Evolutionary conservation across 2,329 filamentous ascomycete genomes (phyloP).

Genomic region (Pestalotiopsis sp.): DNA sequence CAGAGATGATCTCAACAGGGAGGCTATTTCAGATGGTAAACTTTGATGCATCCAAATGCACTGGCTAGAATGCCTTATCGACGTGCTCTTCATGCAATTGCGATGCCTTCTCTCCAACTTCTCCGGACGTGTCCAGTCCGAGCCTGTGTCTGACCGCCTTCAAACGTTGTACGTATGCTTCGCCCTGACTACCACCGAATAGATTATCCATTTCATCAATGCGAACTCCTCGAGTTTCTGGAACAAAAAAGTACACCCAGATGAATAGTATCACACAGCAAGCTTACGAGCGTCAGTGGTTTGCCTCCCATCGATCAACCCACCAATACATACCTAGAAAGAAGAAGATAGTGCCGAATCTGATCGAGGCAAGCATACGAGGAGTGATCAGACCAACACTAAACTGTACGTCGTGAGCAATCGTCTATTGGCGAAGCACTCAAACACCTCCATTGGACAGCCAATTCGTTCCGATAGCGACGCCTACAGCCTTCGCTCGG

Average conservation of each 20-base stretch:
- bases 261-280: neutral
- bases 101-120: neutral
- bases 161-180: neutral
- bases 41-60: neutral
- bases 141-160: neutral
- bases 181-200: neutral
- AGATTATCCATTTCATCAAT: neutral
- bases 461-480: neutral
- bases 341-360: neutral
- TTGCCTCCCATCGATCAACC: constrained; percentile 44
- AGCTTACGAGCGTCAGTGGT: neutral
- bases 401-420: neutral
- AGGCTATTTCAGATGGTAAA: neutral
- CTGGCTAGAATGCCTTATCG: neutral
- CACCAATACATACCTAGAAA: constrained; percentile 14
- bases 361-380: neutral
- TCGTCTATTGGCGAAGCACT: neutral
- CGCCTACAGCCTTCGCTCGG: neutral
- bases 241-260: constrained; percentile 1
- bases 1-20: neutral
- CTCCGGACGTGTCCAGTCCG: neutral
- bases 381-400: neutral
- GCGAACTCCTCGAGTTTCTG: neutral
- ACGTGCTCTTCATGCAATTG: neutral
- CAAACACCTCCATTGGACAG: neutral